phyloP scores from a whole-genome alignment of 768 basidiomycete genomes.

The Rhizopogon vinicolor region DNA sequence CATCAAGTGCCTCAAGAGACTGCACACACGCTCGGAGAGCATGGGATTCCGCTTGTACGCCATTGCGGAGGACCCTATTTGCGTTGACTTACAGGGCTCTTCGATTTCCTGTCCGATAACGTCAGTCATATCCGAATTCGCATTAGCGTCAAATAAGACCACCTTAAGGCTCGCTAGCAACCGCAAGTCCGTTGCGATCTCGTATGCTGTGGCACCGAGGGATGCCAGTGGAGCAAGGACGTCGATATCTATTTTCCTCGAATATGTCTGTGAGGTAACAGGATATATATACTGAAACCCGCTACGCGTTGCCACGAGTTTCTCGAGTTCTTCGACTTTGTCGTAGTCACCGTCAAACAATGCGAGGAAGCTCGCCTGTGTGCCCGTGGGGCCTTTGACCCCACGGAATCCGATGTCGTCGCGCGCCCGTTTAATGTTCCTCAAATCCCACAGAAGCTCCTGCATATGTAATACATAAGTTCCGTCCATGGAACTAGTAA shows the following conservation, averaged over 20 bases:
- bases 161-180: constrained; percentile 93
- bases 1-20: constrained; percentile 94
- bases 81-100: constrained; percentile 98
- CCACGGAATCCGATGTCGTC: constrained; percentile 96
- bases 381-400: constrained; percentile 99
- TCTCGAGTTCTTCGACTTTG: constrained; percentile 91
- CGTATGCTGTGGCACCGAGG: constrained; percentile 93
- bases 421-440: constrained; percentile 85
- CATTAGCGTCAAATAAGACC: neutral
- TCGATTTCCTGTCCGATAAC: constrained; percentile 76
- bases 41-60: constrained; percentile 99
- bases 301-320: constrained; percentile 82
- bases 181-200: constrained; percentile 94
- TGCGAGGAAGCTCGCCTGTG: constrained; percentile 92
- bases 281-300: constrained; percentile 96
- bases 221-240: constrained; percentile 88
- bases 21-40: constrained; percentile 97
- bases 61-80: constrained; percentile 97
- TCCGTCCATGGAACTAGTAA: neutral
- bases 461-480: constrained; percentile 18
- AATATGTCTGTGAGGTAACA: constrained; percentile 98
- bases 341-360: constrained; percentile 94
- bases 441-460: constrained; percentile 95
- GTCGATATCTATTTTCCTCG: constrained; percentile 94
- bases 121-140: neutral